A percentile compares a stretch with the other conserved stretches of the same genome.
phyloP scores from a whole-genome alignment of 225 moss, liverwort and hornwort species.

The Rhytidiadelphus loreus region DNA sequence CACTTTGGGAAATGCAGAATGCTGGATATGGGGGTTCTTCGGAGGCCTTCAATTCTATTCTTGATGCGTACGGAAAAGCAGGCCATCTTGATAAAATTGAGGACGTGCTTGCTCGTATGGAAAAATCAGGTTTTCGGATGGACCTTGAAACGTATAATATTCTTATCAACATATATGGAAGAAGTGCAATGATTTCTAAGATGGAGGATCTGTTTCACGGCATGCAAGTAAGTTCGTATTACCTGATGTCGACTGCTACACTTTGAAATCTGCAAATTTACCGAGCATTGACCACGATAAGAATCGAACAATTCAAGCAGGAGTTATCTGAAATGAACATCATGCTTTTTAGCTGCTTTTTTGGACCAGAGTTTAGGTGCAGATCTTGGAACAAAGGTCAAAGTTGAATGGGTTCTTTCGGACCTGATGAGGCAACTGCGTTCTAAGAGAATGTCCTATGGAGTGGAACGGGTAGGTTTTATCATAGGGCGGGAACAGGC shows the following conservation, averaged over 20 bases:
- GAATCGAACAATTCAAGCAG: background rate
- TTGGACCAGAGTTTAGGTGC: background rate
- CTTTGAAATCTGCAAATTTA: background rate
- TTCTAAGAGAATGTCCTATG: background rate
- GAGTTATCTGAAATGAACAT: background rate
- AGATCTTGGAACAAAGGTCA: background rate
- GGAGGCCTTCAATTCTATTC: conserved; percentile 82
- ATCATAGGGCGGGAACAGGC: background rate
- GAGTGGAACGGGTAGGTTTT: background rate
- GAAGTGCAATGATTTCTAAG: conserved; percentile 43
- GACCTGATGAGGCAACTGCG: background rate
- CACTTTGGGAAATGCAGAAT: conserved; percentile 92
- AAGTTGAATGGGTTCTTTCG: background rate
- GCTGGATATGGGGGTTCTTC: conserved; percentile 55
- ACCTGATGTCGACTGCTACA: background rate
- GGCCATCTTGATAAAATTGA: conserved; percentile 71
- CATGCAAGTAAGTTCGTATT: conserved; percentile 50
- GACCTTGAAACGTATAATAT: conserved; percentile 80
- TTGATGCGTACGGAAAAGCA: conserved; percentile 94
- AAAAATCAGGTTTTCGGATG: conserved; percentile 50
- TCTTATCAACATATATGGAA: conserved; percentile 81
- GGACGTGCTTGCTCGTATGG: conserved; percentile 72
- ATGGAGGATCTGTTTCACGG: conserved; percentile 34
- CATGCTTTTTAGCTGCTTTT: background rate
- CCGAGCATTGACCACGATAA: background rate